phyloP scores from a whole-genome alignment of 345 rosid genomes.

The Luvunga scandens region DNA sequence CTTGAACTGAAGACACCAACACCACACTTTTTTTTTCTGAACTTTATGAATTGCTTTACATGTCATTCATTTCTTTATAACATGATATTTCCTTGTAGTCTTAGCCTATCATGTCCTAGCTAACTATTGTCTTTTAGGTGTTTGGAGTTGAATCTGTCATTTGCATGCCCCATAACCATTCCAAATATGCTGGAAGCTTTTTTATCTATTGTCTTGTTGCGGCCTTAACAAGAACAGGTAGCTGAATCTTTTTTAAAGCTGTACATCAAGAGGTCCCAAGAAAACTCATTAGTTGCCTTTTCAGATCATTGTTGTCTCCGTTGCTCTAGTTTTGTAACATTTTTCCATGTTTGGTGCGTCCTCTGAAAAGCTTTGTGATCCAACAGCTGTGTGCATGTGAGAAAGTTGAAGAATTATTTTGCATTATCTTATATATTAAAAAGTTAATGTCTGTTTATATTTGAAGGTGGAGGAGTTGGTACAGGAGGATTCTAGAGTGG shows the following conservation, averaged over 20 bases:
- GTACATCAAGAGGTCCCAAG: not conserved
- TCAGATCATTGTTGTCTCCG: not conserved
- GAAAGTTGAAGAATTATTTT: not conserved
- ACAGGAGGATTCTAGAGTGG: constrained; percentile 88
- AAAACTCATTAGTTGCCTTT: not conserved
- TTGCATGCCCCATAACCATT: not conserved
- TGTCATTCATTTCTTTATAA: not conserved
- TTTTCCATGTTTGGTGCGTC: not conserved
- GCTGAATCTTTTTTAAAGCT: not conserved
- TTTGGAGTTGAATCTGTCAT: not conserved
- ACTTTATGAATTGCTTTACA: not conserved
- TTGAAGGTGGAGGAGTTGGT: constrained; percentile 80
- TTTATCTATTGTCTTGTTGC: not conserved
- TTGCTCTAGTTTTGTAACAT: not conserved
- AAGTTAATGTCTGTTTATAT: not conserved
- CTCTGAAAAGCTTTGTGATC: not conserved
- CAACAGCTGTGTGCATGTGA: not conserved
- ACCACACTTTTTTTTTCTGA: not conserved
- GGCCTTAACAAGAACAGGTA: not conserved
- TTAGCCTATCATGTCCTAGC: too few relatives aligned
- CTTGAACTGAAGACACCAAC: not conserved
- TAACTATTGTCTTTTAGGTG: not conserved
- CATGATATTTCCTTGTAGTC: too few relatives aligned
- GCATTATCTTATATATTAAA: not conserved
- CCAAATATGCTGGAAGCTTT: not conserved